These are phyloP conservation scores for Cryphonectria naterciae DNA, from an alignment of 2,329 filamentous ascomycete genomes.

Conservation along the genomic window DNA sequence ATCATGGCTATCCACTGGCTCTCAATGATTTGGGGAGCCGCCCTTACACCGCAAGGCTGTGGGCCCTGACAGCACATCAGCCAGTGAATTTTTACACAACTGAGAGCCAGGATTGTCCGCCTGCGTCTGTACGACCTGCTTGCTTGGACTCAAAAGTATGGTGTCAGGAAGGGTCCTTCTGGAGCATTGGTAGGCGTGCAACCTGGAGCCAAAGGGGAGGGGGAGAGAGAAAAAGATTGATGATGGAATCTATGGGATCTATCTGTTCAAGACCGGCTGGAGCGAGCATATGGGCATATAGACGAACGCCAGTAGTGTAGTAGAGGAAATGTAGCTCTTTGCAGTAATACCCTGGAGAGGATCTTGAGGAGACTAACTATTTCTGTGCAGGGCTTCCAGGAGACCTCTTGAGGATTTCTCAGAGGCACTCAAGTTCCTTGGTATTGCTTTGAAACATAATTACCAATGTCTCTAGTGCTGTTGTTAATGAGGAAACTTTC, in stretches of 20 bases:
- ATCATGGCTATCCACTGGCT: neutral
- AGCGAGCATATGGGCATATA: neutral
- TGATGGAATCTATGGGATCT: too few relatives aligned
- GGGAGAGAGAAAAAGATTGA: too few relatives aligned
- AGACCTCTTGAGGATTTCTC: too few relatives aligned
- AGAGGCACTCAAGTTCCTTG: neutral
- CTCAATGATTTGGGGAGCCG: too few relatives aligned
- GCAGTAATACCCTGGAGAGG: neutral
- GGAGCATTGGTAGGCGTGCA: too few relatives aligned
- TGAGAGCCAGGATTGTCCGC: neutral
- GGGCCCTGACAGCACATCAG: neutral
- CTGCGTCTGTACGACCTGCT: neutral
- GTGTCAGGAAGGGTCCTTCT: too few relatives aligned
- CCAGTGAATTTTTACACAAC: neutral
- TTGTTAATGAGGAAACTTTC: neutral
- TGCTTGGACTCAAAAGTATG: too few relatives aligned
- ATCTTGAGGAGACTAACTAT: neutral
- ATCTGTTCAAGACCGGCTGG: neutral
- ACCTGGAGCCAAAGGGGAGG: too few relatives aligned
- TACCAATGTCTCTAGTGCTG: neutral
- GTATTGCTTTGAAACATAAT: neutral
- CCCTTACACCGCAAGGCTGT: neutral
- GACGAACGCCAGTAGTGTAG: neutral
- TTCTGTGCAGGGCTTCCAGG: neutral
- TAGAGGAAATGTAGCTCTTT: neutral